Evolutionary conservation across 2,329 filamentous ascomycete genomes (phyloP), one percentile per base, ranked within the genome.

Genomic region (Gremmenia infestans): DNA sequence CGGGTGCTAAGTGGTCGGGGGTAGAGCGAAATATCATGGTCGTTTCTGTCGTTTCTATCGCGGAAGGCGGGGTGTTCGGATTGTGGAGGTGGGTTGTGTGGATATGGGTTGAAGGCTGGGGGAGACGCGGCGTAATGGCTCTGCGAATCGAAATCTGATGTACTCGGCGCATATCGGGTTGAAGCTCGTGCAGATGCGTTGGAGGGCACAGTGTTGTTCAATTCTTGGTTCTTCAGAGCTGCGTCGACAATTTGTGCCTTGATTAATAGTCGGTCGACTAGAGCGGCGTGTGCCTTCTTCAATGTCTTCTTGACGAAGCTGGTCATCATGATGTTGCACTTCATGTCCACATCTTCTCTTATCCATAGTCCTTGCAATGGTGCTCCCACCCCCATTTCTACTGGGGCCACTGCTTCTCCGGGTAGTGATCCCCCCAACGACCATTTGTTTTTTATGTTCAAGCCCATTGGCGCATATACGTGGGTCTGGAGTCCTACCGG

Each of bases 321-420:
- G 0, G 85, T 79, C 75, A 94, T 81, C 60, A 94, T 75, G 56
- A 91, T 75, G 66, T 91, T 93, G 74, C 90, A 95, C 55, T 81
- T 81, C 77, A 96, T 85, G 60, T 91, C 86, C 49, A 94, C 86
- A 62, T 96, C 91, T 75, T 96, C 91, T n/a, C 88, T 80, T 43
- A 96, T 75, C 68, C 91, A 95, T 12, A 96, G 74, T 0, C 90
- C 91, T 42, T 82, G 75, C 22, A 78, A 72, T 0, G 90, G 89
- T 0, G 79, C 82, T 14, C 80, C 80, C 5, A 88, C 72, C 5
- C 86, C 87, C 22, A 89, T 72, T 72, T 93, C 88, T 11, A 81
- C 72, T 0, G 82, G 77, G 65, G 86, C 80, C 32, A 78, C 75
- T 1, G 83, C 80, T 71, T 95, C 89, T 17, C 86, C 88, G 0